Evolutionary conservation across 306 rosid genomes (phyloP).

Genomic region (Sicyos edulis): DNA sequence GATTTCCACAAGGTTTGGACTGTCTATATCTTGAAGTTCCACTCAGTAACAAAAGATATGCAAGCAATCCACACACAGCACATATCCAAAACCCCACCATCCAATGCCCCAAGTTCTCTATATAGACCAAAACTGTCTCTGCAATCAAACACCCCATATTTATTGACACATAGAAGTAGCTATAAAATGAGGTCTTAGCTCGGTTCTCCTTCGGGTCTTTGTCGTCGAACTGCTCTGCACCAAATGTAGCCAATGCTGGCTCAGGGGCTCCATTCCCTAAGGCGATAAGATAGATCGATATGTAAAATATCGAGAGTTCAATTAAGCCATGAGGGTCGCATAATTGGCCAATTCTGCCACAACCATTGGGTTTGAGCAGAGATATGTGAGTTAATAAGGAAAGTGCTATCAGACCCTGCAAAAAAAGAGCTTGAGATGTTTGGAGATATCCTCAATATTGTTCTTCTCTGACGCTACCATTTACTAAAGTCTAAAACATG

Average conservation of each 20-base stretch:
- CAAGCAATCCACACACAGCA: conserved; percentile 27
- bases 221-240: conserved; percentile 54
- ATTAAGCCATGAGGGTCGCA: conserved; percentile 42
- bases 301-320: conserved; percentile 38
- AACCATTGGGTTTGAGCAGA: conserved; percentile 42
- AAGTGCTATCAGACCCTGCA: conserved; percentile 44
- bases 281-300: conserved; percentile 49
- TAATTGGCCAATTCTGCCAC: conserved; percentile 43
- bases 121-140: conserved; percentile 46
- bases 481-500: background rate
- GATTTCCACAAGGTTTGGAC: conserved; percentile 51
- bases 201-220: conserved; percentile 39
- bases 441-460: background rate
- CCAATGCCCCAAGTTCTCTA: conserved; percentile 54
- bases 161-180: conserved; percentile 56
- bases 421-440: background rate
- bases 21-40: conserved; percentile 42
- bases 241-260: conserved; percentile 53
- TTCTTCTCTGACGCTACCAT: background rate
- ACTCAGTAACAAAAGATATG: conserved; percentile 33
- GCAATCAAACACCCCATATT: conserved; percentile 49
- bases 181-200: conserved; percentile 41
- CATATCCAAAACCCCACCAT: conserved; percentile 46
- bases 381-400: conserved; percentile 42
- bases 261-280: conserved; percentile 56